These are phyloP conservation scores for Chaetomium sp. DNA, from an alignment of 2,329 filamentous ascomycete genomes.

Conservation along the genomic window DNA sequence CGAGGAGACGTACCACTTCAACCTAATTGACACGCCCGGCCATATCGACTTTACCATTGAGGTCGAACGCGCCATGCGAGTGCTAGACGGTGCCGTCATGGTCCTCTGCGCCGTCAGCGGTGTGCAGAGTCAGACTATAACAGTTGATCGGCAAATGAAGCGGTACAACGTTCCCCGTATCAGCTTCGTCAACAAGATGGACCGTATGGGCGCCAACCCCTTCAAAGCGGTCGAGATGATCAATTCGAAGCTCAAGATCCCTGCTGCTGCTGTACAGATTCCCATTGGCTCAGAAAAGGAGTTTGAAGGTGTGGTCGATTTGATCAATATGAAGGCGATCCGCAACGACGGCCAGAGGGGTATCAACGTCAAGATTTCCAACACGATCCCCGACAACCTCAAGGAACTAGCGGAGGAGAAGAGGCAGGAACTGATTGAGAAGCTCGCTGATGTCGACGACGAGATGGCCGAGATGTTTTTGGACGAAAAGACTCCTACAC, in stretches of 20 bases:
- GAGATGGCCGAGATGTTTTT: constrained; percentile 95
- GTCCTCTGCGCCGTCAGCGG: constrained; percentile 96
- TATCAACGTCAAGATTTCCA: constrained; percentile 66
- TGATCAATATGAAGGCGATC: constrained; percentile 86
- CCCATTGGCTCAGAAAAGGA: constrained; percentile 89
- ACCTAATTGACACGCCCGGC: constrained; percentile 95
- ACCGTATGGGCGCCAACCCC: constrained; percentile 95
- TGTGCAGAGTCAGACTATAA: constrained; percentile 96
- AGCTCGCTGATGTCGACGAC: constrained; percentile 93
- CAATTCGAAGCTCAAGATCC: constrained; percentile 89
- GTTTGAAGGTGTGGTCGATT: constrained; percentile 86
- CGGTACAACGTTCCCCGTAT: constrained; percentile 94
- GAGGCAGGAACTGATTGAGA: constrained; percentile 81
- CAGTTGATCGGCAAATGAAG: constrained; percentile 97
- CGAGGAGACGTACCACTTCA: constrained; percentile 92
- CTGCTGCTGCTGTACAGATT: constrained; percentile 87
- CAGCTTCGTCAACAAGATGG: constrained; percentile 99
- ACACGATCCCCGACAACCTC: constrained; percentile 77
- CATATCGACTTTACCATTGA: constrained; percentile 99
- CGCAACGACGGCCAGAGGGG: constrained; percentile 85
- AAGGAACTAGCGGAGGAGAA: constrained; percentile 73
- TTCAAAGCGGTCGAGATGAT: constrained; percentile 98
- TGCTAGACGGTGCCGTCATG: constrained; percentile 96
- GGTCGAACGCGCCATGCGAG: constrained; percentile 88
- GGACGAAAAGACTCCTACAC: constrained; percentile 74